Conservation (phyloP, 2,329 filamentous ascomycete genomes). For the Colletotrichum filicis region DNA sequence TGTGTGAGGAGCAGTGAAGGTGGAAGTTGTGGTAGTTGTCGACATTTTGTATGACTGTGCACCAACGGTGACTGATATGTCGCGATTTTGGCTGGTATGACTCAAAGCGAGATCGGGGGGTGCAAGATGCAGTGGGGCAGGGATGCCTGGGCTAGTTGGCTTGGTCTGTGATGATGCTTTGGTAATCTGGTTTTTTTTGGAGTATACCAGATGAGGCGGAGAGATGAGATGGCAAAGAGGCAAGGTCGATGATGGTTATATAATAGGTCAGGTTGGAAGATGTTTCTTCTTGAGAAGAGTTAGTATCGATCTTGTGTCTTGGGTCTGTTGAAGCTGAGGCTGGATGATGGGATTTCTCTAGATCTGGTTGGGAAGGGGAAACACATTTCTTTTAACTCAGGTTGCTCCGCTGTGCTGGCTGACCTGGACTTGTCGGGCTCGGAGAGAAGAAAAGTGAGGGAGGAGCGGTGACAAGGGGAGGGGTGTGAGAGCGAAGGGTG, state of each 20-base stretch:
- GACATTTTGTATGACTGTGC: conserved; percentile 46
- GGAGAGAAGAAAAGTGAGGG: conserved; percentile 33
- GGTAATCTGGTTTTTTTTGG: not conserved
- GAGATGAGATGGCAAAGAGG: not conserved
- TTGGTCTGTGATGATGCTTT: conserved; percentile 26
- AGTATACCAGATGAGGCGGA: not conserved
- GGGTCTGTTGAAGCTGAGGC: conserved; percentile 21
- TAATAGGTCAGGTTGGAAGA: not conserved
- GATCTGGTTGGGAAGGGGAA: conserved; percentile 24
- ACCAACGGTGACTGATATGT: conserved; percentile 34
- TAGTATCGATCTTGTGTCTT: conserved; percentile 13
- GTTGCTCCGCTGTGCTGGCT: conserved; percentile 18
- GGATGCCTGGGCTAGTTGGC: conserved; percentile 32
- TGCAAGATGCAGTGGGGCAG: conserved; percentile 22
- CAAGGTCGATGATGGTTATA: conserved; percentile 14
- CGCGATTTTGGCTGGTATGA: conserved; percentile 34
- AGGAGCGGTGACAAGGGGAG: conserved; percentile 33
- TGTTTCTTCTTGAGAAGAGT: conserved; percentile 23
- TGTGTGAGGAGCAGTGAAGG: conserved; percentile 35
- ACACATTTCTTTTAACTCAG: conserved; percentile 33
- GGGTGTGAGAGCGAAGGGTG: conserved; percentile 15
- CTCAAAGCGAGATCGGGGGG: conserved; percentile 35
- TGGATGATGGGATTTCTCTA: conserved; percentile 2
- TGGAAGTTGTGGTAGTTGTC: conserved; percentile 30
- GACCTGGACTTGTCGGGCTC: conserved; percentile 29